Base-by-base conservation (phyloP, 2,329 filamentous ascomycete species). In the Chaetomiaceae sp. region DNA sequence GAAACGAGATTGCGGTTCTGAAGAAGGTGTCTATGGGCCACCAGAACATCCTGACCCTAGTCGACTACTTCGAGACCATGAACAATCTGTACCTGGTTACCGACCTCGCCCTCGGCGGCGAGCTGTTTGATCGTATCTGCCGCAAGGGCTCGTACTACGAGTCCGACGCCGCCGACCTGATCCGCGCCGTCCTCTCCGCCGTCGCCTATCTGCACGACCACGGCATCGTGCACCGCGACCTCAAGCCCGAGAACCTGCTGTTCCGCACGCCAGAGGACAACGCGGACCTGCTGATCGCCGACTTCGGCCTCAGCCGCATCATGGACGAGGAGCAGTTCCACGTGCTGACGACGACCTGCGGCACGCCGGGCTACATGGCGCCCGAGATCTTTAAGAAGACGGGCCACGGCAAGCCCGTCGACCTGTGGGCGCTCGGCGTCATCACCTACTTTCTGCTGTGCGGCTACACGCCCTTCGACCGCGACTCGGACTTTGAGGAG, bases 271-370 rank as follows among this genome's bases (percentile, higher is more conserved):
- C 93, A 24, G 93, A 98, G 67, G 93, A 98, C 66, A 97, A 97
- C 61, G 89, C 93, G 38, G 93, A 98, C 68, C 77, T 98, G 24
- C 73, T 98, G 48, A 98, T 98, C 64, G 93, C 93, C 52, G 93
- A 98, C 65, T 98, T 98, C 66, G 93, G 93, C 9, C 74, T 98
- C 40, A 93, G 86, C 20, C 81, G 93, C 48, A 96, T 98, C 68
- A 97, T 98, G 91, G 93, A 98, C 62, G 93, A 97, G 68, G 89
- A 96, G 68, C 88, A 95, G 64, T 97, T 97, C 67, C 93, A 97
- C 64, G 91, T 97, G 24, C 72, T 98, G 52, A 98, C 93, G 10
- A 98, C 93, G 0, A 98, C 93, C 1, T 98, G 93, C 65, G 93
- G 93, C 49, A 98, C 93, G 1, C 93, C 93, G 3, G 93, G 93